These are phyloP conservation scores for Candida ortonii DNA, from an alignment of 805 yeast species.

Conservation along the genomic window DNA sequence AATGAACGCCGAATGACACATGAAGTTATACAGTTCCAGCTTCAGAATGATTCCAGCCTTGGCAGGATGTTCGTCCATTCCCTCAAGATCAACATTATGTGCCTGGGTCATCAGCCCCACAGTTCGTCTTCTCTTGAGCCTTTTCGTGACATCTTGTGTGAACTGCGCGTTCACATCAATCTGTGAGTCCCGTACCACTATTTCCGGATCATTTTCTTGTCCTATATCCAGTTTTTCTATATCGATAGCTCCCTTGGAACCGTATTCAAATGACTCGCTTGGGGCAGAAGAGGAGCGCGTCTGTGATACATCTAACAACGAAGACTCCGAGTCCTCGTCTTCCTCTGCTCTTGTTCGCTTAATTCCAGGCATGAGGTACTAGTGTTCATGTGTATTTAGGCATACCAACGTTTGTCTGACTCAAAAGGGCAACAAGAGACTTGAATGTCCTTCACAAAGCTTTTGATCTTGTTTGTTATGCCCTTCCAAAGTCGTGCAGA, in stretches of 20 bases:
- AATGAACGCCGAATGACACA: slow-evolving; percentile 85
- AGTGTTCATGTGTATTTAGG: no score
- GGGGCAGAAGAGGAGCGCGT: slow-evolving; percentile 12
- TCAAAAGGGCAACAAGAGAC: no score
- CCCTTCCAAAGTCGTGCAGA: no score
- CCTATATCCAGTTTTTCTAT: slow-evolving; percentile 5
- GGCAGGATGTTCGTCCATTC: slow-evolving; percentile 32
- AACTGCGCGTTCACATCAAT: slow-evolving; percentile 28
- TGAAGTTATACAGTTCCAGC: slow-evolving; percentile 68
- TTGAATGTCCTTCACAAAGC: no score
- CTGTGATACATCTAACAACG: slow-evolving; percentile 4
- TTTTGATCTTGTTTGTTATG: no score
- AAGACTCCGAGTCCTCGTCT: slow-evolving; percentile 8
- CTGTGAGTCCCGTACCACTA: slow-evolving; percentile 20
- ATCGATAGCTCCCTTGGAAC: background rate
- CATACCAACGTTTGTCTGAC: no score
- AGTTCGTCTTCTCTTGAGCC: slow-evolving; percentile 20
- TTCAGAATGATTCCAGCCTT: slow-evolving; percentile 67
- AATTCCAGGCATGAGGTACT: slow-evolving; percentile 11
- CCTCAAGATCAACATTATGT: slow-evolving; percentile 10
- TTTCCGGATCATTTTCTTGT: slow-evolving; percentile 10
- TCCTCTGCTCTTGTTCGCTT: slow-evolving; percentile 5
- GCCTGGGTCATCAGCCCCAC: slow-evolving; percentile 25
- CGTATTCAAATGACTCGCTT: slow-evolving; percentile 3
- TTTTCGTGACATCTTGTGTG: slow-evolving; percentile 28